Conservation (phyloP, 2,329 filamentous ascomycete species). For the Bertia moriformis region DNA sequence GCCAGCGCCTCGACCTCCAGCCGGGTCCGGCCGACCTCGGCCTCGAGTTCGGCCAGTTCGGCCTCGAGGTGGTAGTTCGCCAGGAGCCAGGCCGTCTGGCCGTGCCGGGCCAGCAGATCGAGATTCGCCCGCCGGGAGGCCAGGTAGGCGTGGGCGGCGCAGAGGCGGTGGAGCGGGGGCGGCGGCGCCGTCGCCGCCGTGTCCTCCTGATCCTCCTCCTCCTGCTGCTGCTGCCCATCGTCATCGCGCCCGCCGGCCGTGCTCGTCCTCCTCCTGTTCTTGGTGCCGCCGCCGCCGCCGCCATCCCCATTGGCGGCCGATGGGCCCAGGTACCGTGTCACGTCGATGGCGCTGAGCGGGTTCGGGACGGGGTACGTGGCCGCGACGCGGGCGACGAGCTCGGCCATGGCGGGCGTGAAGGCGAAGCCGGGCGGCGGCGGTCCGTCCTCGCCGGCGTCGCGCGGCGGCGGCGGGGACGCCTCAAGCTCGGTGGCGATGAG, state of each 20-base stretch:
- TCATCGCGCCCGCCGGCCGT: conserved; percentile 39
- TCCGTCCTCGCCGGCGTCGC: too few species aligned
- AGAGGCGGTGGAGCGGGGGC: neutral
- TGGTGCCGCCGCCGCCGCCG: conserved; percentile 8
- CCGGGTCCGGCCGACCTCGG: conserved; percentile 55
- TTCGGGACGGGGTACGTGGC: conserved; percentile 21
- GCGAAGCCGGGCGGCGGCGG: conserved; percentile 31
- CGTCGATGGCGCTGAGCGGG: conserved; percentile 53
- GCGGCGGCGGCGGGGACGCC: conserved; percentile 34
- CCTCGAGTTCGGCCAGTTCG: conserved; percentile 54
- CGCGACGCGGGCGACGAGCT: conserved; percentile 55
- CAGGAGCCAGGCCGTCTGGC: conserved; percentile 84
- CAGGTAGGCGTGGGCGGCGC: conserved; percentile 27
- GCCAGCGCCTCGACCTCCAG: conserved; percentile 62
- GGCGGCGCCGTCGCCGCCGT: neutral
- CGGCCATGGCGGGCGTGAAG: conserved; percentile 50
- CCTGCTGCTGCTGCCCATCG: conserved; percentile 18
- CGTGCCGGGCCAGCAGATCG: conserved; percentile 62
- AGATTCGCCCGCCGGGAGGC: conserved; percentile 45
- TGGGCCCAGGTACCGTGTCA: conserved; percentile 69
- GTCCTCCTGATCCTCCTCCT: conserved; percentile 31
- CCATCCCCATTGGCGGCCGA: conserved; percentile 21
- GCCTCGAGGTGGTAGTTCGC: conserved; percentile 69
- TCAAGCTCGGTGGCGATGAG: conserved; percentile 57
- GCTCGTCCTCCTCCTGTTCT: conserved; percentile 30